A percentile compares a stretch with the other conserved stretches of the same genome.
These are phyloP conservation scores for Barbatosphaeria neglecta DNA, from an alignment of 495 filamentous ascomycete species.

Conservation along the genomic window DNA sequence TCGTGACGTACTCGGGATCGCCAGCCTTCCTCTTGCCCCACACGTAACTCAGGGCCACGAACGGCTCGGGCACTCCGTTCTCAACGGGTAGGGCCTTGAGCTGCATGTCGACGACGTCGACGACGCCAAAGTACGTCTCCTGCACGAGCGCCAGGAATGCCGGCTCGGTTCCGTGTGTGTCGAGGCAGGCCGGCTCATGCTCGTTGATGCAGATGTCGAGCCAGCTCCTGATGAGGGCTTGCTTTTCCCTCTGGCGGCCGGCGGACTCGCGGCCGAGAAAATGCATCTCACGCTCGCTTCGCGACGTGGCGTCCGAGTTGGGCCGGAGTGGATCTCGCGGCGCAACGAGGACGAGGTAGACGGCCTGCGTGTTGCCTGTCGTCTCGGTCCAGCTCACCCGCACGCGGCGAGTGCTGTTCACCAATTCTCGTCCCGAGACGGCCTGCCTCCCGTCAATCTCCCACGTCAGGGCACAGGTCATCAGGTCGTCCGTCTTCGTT, in stretches of 20 bases:
- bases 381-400: background rate
- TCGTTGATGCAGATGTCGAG: constrained; percentile 1
- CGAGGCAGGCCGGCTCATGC: background rate
- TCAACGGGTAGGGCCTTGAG: background rate
- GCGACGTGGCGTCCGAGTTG: background rate
- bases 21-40: constrained; percentile 11
- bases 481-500: background rate
- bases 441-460: background rate
- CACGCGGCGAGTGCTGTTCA: background rate
- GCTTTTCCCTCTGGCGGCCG: background rate
- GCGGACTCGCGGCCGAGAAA: background rate
- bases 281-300: background rate
- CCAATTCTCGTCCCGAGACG: background rate
- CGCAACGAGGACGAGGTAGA: background rate
- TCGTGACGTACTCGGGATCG: constrained; percentile 7
- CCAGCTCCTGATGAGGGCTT: background rate
- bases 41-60: constrained; percentile 19
- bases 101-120: background rate
- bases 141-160: background rate
- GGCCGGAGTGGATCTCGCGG: background rate
- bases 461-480: background rate
- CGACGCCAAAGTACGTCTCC: constrained; percentile 3
- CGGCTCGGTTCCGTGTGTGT: background rate
- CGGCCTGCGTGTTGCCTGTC: background rate
- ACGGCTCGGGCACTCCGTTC: constrained; percentile 3